Base-by-base conservation (phyloP, 129 eudicot species). In the Flaveria trinervia region DNA sequence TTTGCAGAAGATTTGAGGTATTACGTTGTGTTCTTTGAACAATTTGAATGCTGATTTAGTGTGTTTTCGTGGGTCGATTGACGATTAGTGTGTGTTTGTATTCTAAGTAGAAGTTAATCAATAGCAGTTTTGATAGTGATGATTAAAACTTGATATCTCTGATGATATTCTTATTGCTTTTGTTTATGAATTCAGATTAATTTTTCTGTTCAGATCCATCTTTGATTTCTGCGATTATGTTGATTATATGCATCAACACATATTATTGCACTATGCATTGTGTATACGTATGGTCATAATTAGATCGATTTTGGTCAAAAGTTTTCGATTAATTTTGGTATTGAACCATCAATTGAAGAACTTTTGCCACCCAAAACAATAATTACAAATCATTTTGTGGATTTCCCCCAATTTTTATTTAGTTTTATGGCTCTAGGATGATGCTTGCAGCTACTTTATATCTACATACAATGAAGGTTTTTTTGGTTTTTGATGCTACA, bases 1-100 rank as follows among this genome's bases (percentile, higher is more conserved):
- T 49, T 49, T 65, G 64, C 55, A 36, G 77, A 61, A 48, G 28
- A 48, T 30, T 71, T 48, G 52, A 61, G 82, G 66, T 79, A 79
- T 50, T 5, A 44, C 39, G 60, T 54, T 74, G 56, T 60, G 57
- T 46, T 74, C 18, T 62, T 45, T 25, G 4, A 15, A 25, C 48
- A 13, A 69, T 45, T 59, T 78, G 43, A 46, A 57, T 79, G 67
- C 20, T 79, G 18, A 39, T 33, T 71, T 64, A 64, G 16, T 26
- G 43, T 61, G 61, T 55, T n/a, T 55, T 57, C 57, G 52, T 45
- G n/a, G n/a, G 12, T 26, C 1, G 33, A n/a, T 66, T 9, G 12
- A 26, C 1, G 33, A n/a, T 66, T 9, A 4, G 5, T 77, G 52
- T 44, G 26, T 48, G 45, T 54, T 44, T 50, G 54, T 72, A 51